Base-by-base conservation (phyloP, 2,329 filamentous ascomycete species). In the Trichoderma hamatum region DNA sequence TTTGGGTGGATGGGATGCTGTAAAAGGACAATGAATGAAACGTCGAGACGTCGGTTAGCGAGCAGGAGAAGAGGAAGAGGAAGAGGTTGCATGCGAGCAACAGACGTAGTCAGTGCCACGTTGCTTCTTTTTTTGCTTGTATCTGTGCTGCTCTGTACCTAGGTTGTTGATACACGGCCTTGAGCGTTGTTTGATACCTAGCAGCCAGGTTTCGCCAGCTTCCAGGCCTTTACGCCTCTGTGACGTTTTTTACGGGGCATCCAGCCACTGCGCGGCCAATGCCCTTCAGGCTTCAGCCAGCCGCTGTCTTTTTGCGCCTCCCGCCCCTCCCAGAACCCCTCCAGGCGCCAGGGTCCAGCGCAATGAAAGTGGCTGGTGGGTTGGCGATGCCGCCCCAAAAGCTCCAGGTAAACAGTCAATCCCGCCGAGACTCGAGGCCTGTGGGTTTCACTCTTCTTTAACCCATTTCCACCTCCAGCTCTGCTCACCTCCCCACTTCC, bases 391-490 rank as follows among this genome's bases (percentile, higher is more conserved):
- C 21, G 32, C 32, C 52, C 39, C 30, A 5, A 30, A 54, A 21
- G 49, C 30, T 54, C 64, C 28, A 67, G 66, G 58, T 63, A 68
- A 68, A 68, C 66, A 68, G 64, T n/a, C n/a, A n/a, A n/a, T n/a
- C n/a, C n/a, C n/a, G n/a, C 63, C 54, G 43, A 24, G 46, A 24
- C 46, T 21, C 21, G 46, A 49, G 21, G n/a, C n/a, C 46, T 21
- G 26, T 19, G 32, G 49, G 24, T 39, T 52, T 39, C 26, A 13
- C 36, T 55, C 66, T 24, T 46, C 7, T 66, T 66, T 49, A 36
- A 52, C 24, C 46, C 24, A 14, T 30, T 43, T 30, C 39, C 39
- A 16, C n/a, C 46, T 46, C 36, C 13, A 21, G 21, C 46, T 49
- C 46, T 49, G 46, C 46, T 49, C 58, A 34, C 43, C 66, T 43